Conservation (phyloP, 2,329 filamentous ascomycete genomes). For the Pyrenochaeta sp. region DNA sequence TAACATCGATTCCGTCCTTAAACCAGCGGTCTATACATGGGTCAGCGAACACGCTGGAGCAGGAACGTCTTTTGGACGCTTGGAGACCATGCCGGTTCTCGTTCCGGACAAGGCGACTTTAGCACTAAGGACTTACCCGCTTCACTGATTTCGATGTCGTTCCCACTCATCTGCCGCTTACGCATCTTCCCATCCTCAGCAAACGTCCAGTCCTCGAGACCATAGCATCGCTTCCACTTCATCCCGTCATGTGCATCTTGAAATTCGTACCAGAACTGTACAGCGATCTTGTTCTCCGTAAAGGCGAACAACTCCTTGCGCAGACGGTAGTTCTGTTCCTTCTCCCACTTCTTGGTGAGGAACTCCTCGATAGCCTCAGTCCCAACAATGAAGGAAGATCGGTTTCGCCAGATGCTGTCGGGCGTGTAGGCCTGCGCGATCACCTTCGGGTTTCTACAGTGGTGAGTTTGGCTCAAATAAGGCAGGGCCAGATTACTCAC, state of each 20-base stretch:
- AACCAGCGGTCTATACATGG: conserved; percentile 69
- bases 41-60: conserved; percentile 14
- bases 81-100: background rate
- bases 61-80: background rate
- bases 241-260: conserved; percentile 68
- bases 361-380: conserved; percentile 73
- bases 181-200: conserved; percentile 73
- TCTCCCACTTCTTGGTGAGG: conserved; percentile 76
- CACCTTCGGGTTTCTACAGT: conserved; percentile 66
- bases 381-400: conserved; percentile 73
- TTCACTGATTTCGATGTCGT: conserved; percentile 71
- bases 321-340: conserved; percentile 75
- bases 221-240: conserved; percentile 80
- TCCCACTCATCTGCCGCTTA: conserved; percentile 79
- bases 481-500: conserved; percentile 53
- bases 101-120: background rate
- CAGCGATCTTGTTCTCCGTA: conserved; percentile 77
- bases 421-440: conserved; percentile 78
- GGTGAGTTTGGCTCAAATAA: conserved; percentile 10
- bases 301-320: conserved; percentile 88
- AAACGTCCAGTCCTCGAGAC: conserved; percentile 83
- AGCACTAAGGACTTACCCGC: conserved; percentile 32
- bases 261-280: conserved; percentile 92
- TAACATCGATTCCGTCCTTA: conserved; percentile 72
- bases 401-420: conserved; percentile 83